Evolutionary conservation across 1,284 basidiomycete species (phyloP).

Genomic region (Pseudozyma sp.): DNA sequence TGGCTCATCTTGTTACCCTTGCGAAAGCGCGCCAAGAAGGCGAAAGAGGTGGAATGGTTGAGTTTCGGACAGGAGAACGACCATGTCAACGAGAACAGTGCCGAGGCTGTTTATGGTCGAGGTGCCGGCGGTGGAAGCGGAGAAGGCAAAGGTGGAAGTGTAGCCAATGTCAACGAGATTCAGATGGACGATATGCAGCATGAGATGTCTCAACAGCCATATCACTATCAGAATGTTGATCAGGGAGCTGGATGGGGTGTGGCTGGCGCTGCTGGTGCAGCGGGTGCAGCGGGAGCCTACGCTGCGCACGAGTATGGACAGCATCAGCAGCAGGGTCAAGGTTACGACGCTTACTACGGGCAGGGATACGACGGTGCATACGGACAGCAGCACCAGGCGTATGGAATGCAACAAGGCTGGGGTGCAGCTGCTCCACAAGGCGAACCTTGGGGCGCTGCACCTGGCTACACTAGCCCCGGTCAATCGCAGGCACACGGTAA

Average conservation of each 20-base stretch:
- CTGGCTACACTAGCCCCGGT: slow-evolving; percentile 30
- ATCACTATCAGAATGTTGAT: slow-evolving; percentile 46
- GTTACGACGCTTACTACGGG: slow-evolving; percentile 50
- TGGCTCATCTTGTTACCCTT: slow-evolving; percentile 56
- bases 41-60: slow-evolving; percentile 59
- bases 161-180: slow-evolving; percentile 52
- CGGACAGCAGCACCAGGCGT: slow-evolving; percentile 21
- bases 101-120: slow-evolving; percentile 51
- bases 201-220: slow-evolving; percentile 45
- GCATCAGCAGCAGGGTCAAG: slow-evolving; percentile 26
- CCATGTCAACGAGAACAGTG: slow-evolving; percentile 51
- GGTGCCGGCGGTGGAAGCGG: slow-evolving; percentile 41
- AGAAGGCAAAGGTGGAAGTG: slow-evolving; percentile 46
- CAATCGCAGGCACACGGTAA: slow-evolving; percentile 35
- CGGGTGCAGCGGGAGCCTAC: slow-evolving; percentile 22
- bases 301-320: slow-evolving; percentile 33
- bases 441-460: slow-evolving; percentile 44
- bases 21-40: slow-evolving; percentile 46
- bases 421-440: slow-evolving; percentile 18
- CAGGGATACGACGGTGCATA: slow-evolving; percentile 24
- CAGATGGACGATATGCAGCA: slow-evolving; percentile 49
- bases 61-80: slow-evolving; percentile 57
- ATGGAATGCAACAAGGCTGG: slow-evolving; percentile 36
- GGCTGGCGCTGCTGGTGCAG: slow-evolving; percentile 26
- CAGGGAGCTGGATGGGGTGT: slow-evolving; percentile 29